Evolutionary conservation across 208 protist genomes (phyloP).

Genomic region (Trypanosoma caninum): DNA sequence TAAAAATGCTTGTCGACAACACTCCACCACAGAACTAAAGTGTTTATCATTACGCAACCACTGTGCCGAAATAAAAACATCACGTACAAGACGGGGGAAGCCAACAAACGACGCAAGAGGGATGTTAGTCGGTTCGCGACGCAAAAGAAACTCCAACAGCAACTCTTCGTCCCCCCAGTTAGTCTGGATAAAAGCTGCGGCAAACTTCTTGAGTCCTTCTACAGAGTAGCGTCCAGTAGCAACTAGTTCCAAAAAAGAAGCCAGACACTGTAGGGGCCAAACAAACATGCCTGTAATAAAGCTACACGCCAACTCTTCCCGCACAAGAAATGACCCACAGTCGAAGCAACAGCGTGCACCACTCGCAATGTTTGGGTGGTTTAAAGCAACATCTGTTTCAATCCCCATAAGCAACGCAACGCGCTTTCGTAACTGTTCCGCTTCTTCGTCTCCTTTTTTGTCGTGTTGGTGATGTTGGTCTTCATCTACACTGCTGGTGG

Average conservation of each 20-base stretch:
- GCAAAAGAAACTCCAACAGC: slow-evolving; percentile 61
- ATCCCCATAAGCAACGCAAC: slow-evolving; percentile 4
- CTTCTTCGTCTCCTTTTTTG: slow-evolving; percentile 15
- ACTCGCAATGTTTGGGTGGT: slow-evolving; percentile 4
- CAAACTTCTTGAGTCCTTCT: slow-evolving; percentile 53
- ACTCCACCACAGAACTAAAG: slow-evolving; percentile 44
- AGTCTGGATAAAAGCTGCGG: slow-evolving; percentile 43
- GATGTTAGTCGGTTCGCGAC: slow-evolving; percentile 61
- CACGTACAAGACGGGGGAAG: slow-evolving; percentile 52
- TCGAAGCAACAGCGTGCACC: slow-evolving; percentile 17
- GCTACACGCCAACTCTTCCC: background rate
- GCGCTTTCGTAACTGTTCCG: slow-evolving; percentile 7
- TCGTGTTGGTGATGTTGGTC: background rate
- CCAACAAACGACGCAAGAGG: slow-evolving; percentile 67
- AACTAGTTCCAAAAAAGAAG: slow-evolving; percentile 65
- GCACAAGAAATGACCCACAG: slow-evolving; percentile 8
- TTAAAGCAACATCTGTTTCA: background rate
- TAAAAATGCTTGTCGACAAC: slow-evolving; percentile 6
- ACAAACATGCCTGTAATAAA: slow-evolving; percentile 44
- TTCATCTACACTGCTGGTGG: background rate
- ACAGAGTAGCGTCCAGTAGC: slow-evolving; percentile 42
- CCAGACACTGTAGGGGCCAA: slow-evolving; percentile 77
- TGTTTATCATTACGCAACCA: slow-evolving; percentile 52
- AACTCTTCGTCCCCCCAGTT: slow-evolving; percentile 58
- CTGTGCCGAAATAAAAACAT: slow-evolving; percentile 59